These are phyloP conservation scores for Fusarium bactridioides DNA, from an alignment of 2,329 filamentous ascomycete species.

Conservation along the genomic window DNA sequence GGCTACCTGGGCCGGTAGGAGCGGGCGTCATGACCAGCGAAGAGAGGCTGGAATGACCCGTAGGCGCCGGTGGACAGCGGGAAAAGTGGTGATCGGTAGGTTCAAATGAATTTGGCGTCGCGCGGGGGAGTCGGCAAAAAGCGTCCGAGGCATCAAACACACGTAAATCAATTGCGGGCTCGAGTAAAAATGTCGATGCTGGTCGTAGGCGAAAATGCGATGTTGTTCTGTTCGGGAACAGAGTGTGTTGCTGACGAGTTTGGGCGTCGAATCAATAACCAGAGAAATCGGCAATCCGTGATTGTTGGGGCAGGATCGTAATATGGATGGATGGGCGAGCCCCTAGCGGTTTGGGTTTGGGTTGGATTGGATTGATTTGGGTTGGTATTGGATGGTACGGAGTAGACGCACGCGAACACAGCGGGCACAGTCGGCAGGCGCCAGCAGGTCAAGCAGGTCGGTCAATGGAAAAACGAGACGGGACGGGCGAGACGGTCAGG, in stretches of 20 bases:
- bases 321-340: slow-evolving; percentile 35
- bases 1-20: slow-evolving; percentile 46
- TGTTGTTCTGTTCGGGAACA: slow-evolving; percentile 9
- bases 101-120: slow-evolving; percentile 36
- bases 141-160: slow-evolving; percentile 32
- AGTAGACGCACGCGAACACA: slow-evolving; percentile 37
- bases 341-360: slow-evolving; percentile 24
- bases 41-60: slow-evolving; percentile 31
- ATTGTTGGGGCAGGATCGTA: slow-evolving; percentile 38
- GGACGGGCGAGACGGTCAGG: slow-evolving; percentile 31
- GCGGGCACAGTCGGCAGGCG: slow-evolving; percentile 31
- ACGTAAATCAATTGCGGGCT: not conserved
- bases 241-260: slow-evolving; percentile 20
- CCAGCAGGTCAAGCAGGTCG: slow-evolving; percentile 16
- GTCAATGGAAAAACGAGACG: slow-evolving; percentile 38
- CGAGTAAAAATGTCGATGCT: not conserved
- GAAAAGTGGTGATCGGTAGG: slow-evolving; percentile 10
- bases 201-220: not conserved
- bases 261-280: slow-evolving; percentile 29
- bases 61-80: slow-evolving; percentile 11
- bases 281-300: slow-evolving; percentile 24
- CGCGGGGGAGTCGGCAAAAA: slow-evolving; percentile 27
- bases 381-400: not conserved
- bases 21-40: slow-evolving; percentile 49
- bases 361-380: not conserved